Base-by-base conservation (phyloP, 495 filamentous ascomycete genomes). In the Penicillium riverlandense region DNA sequence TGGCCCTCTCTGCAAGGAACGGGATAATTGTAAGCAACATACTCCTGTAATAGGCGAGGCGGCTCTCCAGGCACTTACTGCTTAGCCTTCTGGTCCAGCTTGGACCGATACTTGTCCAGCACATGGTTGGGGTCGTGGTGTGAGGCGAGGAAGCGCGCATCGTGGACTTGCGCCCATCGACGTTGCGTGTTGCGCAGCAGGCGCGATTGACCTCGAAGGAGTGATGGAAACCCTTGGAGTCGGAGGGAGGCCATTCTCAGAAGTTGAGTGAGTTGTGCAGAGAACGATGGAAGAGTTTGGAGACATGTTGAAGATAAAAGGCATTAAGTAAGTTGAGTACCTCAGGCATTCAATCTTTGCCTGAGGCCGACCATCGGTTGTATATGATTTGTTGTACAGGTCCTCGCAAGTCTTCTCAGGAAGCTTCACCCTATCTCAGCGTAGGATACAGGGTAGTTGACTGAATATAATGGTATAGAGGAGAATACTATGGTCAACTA, bases 101-200 rank as follows among this genome's bases (percentile, higher is more conserved):
- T 94, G 48, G 82, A 74, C 50, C 79, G 77, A 70, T 97, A 97
- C 61, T 86, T 95, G 48, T 95, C 89, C 34, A 83, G 54, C 13
- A 96, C 69, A 50, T 69, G 75, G 29, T 81, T 79, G 22, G 78
- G 68, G 36, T 78, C 62, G 54, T 64, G 69, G 47, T 84, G 81
- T 8, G 82, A 82, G 15, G 84, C 85, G 13, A 95, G 72, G 72
- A 92, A 95, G 35, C 90, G 88, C 36, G 94, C 82, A 66, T 96
- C 88, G 64, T 91, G 86, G 8, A 95, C 90, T 49, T 85, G 87
- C 8, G 92, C 94, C 85, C 87, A 90, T 52, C 94, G 80, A 41
- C 85, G 76, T 58, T 97, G 92, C 34, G 66, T 63, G 30, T 40
- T 37, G 5, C 63, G 66, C 33, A 63, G 54, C 14, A 67, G 53